phyloP scores from a whole-genome alignment of 306 rosid species.

The Parietaria judaica region DNA sequence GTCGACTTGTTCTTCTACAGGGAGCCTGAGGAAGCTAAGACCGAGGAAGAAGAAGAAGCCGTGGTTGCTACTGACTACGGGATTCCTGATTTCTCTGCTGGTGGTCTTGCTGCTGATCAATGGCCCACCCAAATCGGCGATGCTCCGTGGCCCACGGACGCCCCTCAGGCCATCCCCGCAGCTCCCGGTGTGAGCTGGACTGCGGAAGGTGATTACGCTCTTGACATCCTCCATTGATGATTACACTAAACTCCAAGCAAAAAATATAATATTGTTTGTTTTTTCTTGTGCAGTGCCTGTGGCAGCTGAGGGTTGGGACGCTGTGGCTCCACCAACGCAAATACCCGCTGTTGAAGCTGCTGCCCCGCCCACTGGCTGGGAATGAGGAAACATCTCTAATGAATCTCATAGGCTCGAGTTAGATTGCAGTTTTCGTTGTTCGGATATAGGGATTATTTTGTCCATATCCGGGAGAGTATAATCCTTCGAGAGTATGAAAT shows the following conservation, averaged over 20 bases:
- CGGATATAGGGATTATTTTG: too few species aligned
- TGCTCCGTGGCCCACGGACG: slow-evolving; percentile 29
- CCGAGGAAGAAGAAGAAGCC: slow-evolving; percentile 61
- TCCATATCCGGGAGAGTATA: not conserved
- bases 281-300: slow-evolving; percentile 11
- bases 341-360: slow-evolving; percentile 7
- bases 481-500: not conserved
- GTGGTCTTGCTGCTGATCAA: slow-evolving; percentile 23
- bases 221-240: not conserved
- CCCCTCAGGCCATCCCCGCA: slow-evolving; percentile 11
- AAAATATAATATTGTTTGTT: not conserved
- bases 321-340: slow-evolving; percentile 21
- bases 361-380: slow-evolving; percentile 20
- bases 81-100: slow-evolving; percentile 33
- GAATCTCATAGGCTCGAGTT: too few species aligned
- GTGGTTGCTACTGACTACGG: slow-evolving; percentile 43
- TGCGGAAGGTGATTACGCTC: slow-evolving; percentile 22
- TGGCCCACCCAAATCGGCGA: slow-evolving; percentile 36
- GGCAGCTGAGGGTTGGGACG: slow-evolving; percentile 30
- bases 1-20: slow-evolving; percentile 83
- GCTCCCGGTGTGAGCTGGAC: slow-evolving; percentile 25
- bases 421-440: too few species aligned
- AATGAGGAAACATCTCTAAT: not conserved
- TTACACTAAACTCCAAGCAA: not conserved
- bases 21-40: slow-evolving; percentile 79